Percentiles rank a stretch among this genome's conserved stretches.
Conservation (phyloP, 2,329 filamentous ascomycete species). For the Cercospora sojina region DNA sequence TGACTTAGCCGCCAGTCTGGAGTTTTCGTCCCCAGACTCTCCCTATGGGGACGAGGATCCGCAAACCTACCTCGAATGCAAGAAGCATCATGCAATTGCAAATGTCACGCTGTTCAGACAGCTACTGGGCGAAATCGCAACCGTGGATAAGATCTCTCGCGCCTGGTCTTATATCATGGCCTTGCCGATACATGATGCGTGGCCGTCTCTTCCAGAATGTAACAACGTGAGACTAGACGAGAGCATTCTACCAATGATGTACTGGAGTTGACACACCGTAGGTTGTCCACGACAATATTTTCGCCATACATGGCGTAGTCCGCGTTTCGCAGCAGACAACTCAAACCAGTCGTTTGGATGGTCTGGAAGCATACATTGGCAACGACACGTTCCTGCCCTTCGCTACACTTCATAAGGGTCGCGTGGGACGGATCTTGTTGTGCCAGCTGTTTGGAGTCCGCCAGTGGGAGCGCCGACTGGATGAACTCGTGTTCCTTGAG, state of each 20-base stretch:
- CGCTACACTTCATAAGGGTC: not conserved
- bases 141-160: not conserved
- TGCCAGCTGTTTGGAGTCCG: not conserved
- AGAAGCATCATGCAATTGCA: not conserved
- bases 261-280: not conserved
- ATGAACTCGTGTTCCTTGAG: not conserved
- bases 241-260: not conserved
- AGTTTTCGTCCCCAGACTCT: not conserved
- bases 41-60: not conserved
- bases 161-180: not conserved
- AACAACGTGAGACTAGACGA: not conserved
- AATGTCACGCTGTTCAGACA: not conserved
- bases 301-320: not conserved
- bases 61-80: not conserved
- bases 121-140: not conserved
- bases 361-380: not conserved
- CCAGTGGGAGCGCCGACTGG: not conserved
- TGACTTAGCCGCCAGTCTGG: not conserved
- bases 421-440: not conserved
- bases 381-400: not conserved
- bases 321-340: not conserved
- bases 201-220: not conserved
- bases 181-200: not conserved
- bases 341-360: not conserved
- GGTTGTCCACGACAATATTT: not conserved